phyloP scores from a whole-genome alignment of 1,139 yeast genomes.

The Saccharomyces hybrid region DNA sequence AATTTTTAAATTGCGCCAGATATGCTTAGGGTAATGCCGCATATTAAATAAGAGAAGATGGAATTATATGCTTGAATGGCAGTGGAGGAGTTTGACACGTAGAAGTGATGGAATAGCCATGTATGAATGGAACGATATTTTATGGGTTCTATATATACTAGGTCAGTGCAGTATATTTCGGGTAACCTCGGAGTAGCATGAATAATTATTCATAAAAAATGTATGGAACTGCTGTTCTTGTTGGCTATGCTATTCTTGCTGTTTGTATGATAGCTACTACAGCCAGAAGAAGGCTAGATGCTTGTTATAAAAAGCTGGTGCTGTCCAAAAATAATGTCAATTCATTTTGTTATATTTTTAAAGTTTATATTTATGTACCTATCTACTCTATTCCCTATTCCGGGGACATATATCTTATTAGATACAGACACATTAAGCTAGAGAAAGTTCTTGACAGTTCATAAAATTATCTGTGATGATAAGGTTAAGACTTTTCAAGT shows the following conservation, averaged over 20 bases:
- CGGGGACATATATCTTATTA: too few species aligned
- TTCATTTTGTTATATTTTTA: too few species aligned
- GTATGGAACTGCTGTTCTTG: not conserved
- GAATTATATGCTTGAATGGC: not conserved
- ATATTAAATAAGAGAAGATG: not conserved
- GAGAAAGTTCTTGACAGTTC: not conserved
- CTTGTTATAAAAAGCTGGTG: not conserved
- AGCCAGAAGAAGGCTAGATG: not conserved
- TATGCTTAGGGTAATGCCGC: not conserved
- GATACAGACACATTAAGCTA: too few species aligned
- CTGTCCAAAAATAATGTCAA: not conserved
- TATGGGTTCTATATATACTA: not conserved
- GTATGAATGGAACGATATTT: not conserved
- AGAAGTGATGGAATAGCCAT: not conserved
- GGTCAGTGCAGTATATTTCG: not conserved
- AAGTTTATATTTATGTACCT: too few species aligned
- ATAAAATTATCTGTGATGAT: not conserved
- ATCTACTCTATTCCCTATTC: too few species aligned
- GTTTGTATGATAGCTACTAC: not conserved
- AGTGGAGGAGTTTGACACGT: not conserved
- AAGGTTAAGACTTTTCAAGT: not conserved
- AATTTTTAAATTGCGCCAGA: not conserved
- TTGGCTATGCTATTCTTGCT: not conserved
- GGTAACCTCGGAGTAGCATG: not conserved
- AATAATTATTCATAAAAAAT: not conserved